phyloP scores from a whole-genome alignment of 2,329 filamentous ascomycete species.

The Ceratocystis albifundus region DNA sequence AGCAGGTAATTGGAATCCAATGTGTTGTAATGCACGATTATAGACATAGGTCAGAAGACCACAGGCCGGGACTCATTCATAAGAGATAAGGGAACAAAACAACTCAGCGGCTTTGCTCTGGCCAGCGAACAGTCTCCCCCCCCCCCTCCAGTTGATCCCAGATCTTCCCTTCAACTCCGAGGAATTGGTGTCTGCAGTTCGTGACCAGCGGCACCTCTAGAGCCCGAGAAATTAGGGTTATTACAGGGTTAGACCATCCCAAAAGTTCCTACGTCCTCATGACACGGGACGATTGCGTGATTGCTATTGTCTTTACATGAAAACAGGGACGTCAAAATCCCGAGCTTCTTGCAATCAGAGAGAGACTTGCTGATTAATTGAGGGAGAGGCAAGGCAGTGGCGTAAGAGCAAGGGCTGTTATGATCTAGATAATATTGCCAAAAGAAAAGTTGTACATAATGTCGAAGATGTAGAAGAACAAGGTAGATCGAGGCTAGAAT shows the following conservation, averaged over 20 bases:
- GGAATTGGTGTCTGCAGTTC: too few species aligned
- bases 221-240: too few species aligned
- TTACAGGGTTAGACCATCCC: neutral
- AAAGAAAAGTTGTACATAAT: too few species aligned
- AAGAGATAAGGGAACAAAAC: neutral
- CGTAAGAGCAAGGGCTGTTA: neutral
- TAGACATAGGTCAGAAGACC: neutral
- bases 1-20: too few species aligned
- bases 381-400: neutral
- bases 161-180: too few species aligned
- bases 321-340: neutral
- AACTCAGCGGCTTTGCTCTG: neutral
- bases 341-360: neutral
- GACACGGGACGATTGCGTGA: constrained; percentile 2
- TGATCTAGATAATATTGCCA: too few species aligned
- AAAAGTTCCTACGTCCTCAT: constrained; percentile 5
- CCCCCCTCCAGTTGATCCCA: neutral
- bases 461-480: too few species aligned
- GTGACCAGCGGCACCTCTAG: too few species aligned
- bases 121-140: neutral
- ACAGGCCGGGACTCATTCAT: too few species aligned
- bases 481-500: neutral
- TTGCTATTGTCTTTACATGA: neutral
- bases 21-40: too few species aligned
- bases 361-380: neutral